A percentile compares a stretch with the other conserved stretches of the same genome.
These are phyloP conservation scores for Colletotrichum chrysophilum DNA, from an alignment of 2,329 filamentous ascomycete species.

Conservation along the genomic window DNA sequence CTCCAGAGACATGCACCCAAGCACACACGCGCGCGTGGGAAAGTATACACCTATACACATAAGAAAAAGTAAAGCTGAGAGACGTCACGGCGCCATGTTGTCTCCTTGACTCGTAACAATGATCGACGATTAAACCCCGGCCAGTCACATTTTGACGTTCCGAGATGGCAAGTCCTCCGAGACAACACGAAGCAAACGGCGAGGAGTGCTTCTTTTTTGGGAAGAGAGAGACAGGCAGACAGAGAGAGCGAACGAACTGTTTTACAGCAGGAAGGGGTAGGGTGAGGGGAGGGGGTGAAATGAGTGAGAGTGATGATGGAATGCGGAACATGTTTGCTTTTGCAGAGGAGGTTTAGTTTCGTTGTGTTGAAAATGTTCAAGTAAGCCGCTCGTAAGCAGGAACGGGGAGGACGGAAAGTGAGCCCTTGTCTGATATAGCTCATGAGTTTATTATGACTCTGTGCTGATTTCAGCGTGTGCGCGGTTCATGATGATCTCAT, in stretches of 20 bases:
- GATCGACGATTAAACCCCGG: background rate
- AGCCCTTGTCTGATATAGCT: background rate
- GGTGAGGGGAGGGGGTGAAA: background rate
- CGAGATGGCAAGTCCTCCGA: background rate
- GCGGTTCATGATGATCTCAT: background rate
- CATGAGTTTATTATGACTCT: background rate
- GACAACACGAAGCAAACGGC: slow-evolving; percentile 8
- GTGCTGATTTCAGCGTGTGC: background rate
- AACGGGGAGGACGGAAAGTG: background rate
- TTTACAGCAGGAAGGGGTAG: background rate
- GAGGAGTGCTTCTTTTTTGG: background rate
- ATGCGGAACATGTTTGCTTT: background rate
- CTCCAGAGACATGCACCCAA: background rate
- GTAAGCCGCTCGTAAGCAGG: background rate
- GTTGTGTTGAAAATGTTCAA: background rate
- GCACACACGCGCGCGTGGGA: background rate
- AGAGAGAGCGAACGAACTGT: background rate
- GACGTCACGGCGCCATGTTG: slow-evolving; percentile 5
- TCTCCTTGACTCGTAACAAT: slow-evolving; percentile 12
- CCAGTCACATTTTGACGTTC: background rate
- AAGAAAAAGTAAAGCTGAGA: background rate
- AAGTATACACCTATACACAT: background rate
- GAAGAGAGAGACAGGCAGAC: background rate
- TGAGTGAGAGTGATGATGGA: background rate
- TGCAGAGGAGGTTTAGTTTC: background rate